These are phyloP conservation scores for Aspergillus ostianus DNA, from an alignment of 495 filamentous ascomycete genomes.

Conservation along the genomic window DNA sequence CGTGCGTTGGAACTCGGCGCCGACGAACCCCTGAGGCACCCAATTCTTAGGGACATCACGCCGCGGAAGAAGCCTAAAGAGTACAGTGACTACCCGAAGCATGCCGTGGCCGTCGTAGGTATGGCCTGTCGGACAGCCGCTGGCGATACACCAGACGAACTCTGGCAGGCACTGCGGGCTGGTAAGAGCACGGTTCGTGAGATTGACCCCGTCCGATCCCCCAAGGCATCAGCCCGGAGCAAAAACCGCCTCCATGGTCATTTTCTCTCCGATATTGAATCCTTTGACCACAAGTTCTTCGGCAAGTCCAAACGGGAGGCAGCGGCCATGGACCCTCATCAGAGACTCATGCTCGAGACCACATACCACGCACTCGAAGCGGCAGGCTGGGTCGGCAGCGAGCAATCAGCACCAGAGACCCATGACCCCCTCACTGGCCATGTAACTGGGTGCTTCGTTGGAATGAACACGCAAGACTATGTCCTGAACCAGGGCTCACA, in stretches of 20 bases:
- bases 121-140: constrained; percentile 41
- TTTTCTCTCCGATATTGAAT: constrained; percentile 27
- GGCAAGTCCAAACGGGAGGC: constrained; percentile 39
- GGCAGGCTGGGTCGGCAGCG: constrained; percentile 26
- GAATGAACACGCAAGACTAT: constrained; percentile 30
- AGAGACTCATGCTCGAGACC: constrained; percentile 41
- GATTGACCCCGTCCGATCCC: constrained; percentile 17
- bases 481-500: constrained; percentile 31
- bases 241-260: background rate
- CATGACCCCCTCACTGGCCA: background rate
- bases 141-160: constrained; percentile 35
- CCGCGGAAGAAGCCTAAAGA: background rate
- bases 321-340: constrained; percentile 47
- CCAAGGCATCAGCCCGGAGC: constrained; percentile 13
- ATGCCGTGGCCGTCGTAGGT: constrained; percentile 39
- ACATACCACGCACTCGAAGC: constrained; percentile 44
- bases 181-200: constrained; percentile 17
- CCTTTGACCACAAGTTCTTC: constrained; percentile 49
- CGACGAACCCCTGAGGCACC: background rate
- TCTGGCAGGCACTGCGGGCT: constrained; percentile 36
- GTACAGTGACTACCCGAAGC: background rate
- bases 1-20: background rate
- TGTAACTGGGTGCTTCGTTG: constrained; percentile 34
- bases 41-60: background rate
- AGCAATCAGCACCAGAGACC: background rate